Conservation (phyloP, 2,329 filamentous ascomycete species). For the Xylaria sp. region DNA sequence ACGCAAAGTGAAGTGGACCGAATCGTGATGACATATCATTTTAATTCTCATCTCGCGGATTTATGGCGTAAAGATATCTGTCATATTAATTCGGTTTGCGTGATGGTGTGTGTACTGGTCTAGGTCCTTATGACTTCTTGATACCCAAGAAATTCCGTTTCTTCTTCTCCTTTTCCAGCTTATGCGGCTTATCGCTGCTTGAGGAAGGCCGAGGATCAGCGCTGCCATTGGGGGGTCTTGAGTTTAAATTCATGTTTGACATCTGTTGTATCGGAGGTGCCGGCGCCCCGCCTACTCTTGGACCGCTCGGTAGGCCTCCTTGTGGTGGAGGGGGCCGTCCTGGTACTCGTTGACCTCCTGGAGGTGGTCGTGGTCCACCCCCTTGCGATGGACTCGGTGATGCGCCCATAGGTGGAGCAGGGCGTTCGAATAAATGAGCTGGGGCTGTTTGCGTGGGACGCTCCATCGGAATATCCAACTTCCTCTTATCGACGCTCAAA, state of each 20-base stretch:
- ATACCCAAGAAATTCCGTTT: conserved; percentile 67
- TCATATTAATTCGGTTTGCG: background rate
- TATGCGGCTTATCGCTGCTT: conserved; percentile 56
- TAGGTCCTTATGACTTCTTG: conserved; percentile 59
- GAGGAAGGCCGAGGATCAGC: conserved; percentile 39
- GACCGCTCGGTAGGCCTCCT: conserved; percentile 53
- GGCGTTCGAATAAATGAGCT: conserved; percentile 83
- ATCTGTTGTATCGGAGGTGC: conserved; percentile 66
- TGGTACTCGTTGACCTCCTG: conserved; percentile 46
- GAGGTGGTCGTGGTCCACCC: conserved; percentile 45
- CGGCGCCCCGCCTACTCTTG: conserved; percentile 45
- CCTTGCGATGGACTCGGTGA: conserved; percentile 43
- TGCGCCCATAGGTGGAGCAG: conserved; percentile 59
- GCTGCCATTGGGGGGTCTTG: conserved; percentile 45
- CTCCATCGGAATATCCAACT: conserved; percentile 84
- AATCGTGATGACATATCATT: conserved; percentile 19
- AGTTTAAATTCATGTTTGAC: conserved; percentile 64
- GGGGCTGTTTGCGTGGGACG: conserved; percentile 84
- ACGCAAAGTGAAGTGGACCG: background rate
- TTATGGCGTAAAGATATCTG: background rate
- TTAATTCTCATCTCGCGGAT: background rate
- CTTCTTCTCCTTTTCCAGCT: conserved; percentile 69
- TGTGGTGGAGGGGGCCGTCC: conserved; percentile 47
- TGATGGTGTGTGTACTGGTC: background rate
- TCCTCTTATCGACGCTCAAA: conserved; percentile 77